These are phyloP conservation scores for Earliella scabrosa DNA, from an alignment of 1,284 basidiomycete genomes.

Conservation along the genomic window DNA sequence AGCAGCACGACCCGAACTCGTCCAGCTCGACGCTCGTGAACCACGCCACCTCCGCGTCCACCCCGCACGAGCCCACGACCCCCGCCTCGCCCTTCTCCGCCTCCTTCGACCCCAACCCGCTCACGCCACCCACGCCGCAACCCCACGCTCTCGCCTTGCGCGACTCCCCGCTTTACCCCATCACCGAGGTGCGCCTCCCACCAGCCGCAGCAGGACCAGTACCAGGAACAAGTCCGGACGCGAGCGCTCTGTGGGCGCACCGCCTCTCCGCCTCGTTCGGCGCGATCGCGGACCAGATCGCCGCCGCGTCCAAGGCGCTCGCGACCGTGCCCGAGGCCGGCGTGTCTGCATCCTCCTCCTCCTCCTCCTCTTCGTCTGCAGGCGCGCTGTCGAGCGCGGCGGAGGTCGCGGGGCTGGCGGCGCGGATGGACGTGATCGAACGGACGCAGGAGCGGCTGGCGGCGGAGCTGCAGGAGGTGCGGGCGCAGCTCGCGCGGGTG, in stretches of 20 bases:
- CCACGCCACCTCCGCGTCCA: background rate
- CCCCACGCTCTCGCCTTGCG: slow-evolving; percentile 3
- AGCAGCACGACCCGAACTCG: slow-evolving; percentile 14
- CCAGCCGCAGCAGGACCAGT: background rate
- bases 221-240: slow-evolving; percentile 1
- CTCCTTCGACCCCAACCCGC: slow-evolving; percentile 28
- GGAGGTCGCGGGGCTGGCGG: slow-evolving; percentile 23
- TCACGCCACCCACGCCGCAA: slow-evolving; percentile 7
- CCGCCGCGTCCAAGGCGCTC: slow-evolving; percentile 43
- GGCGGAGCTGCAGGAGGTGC: slow-evolving; percentile 33
- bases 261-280: slow-evolving; percentile 42
- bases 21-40: slow-evolving; percentile 26
- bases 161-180: slow-evolving; percentile 8
- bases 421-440: slow-evolving; percentile 36
- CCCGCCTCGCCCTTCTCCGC: slow-evolving; percentile 27
- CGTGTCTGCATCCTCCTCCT: background rate
- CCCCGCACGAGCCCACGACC: background rate
- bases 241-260: slow-evolving; percentile 27
- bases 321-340: slow-evolving; percentile 31
- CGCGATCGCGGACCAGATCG: slow-evolving; percentile 45
- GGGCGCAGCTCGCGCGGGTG: slow-evolving; percentile 26
- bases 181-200: background rate
- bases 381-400: background rate
- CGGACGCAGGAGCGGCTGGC: slow-evolving; percentile 34
- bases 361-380: background rate